Conservation (phyloP, 306 rosid genomes). For the Fragaria nilgerrensis region DNA sequence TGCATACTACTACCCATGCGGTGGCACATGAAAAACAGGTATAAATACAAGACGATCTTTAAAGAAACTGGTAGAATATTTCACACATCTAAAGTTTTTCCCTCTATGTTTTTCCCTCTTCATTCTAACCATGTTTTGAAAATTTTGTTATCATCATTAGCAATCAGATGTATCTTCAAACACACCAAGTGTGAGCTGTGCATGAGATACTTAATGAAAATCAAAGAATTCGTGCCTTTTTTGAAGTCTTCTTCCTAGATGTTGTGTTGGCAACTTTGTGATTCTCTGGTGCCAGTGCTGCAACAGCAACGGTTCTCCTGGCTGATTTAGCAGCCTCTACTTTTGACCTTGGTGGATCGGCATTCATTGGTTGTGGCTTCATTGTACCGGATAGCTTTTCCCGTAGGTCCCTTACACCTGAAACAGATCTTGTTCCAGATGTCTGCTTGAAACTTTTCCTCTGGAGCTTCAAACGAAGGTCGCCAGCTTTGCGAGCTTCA, state of each 20-base stretch:
- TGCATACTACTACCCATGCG: background rate
- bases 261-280: slow-evolving; percentile 51
- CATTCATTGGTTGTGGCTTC: slow-evolving; percentile 58
- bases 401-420: slow-evolving; percentile 78
- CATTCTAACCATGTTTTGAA: background rate
- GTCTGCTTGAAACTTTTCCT: slow-evolving; percentile 69
- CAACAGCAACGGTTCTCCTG: slow-evolving; percentile 44
- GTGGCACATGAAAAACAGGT: background rate
- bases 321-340: slow-evolving; percentile 44
- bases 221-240: slow-evolving; percentile 48
- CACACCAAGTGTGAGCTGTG: background rate
- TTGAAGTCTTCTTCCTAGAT: slow-evolving; percentile 51
- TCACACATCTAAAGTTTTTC: background rate
- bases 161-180: background rate
- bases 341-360: slow-evolving; percentile 63
- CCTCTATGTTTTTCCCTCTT: background rate
- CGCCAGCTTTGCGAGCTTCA: slow-evolving; percentile 72
- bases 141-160: background rate
- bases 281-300: slow-evolving; percentile 42
- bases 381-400: slow-evolving; percentile 82
- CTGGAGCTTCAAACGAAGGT: slow-evolving; percentile 96
- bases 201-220: background rate
- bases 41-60: background rate
- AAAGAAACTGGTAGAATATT: background rate
- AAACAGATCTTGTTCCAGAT: slow-evolving; percentile 53